phyloP scores from a whole-genome alignment of 2,329 filamentous ascomycete genomes.

The Bipolaris gigantea region DNA sequence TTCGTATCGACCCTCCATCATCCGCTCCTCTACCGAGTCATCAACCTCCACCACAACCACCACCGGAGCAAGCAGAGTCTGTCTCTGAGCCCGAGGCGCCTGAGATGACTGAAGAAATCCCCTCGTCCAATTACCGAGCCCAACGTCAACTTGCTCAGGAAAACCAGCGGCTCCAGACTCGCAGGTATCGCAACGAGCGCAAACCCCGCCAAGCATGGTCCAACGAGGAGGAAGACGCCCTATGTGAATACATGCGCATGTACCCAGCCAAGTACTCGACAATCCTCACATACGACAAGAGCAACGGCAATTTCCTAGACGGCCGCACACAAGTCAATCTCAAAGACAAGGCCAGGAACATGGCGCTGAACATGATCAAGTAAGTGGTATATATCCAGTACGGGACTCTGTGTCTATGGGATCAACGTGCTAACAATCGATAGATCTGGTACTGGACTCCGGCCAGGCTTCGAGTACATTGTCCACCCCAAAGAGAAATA shows the following conservation, averaged over 20 bases:
- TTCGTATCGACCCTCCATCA: slow-evolving; percentile 27
- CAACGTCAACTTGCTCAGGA: slow-evolving; percentile 25
- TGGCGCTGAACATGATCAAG: slow-evolving; percentile 47
- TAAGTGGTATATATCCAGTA: slow-evolving; percentile 25
- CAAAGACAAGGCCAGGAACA: slow-evolving; percentile 50
- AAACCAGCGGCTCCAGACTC: slow-evolving; percentile 9
- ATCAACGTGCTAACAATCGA: slow-evolving; percentile 6
- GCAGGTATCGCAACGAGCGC: slow-evolving; percentile 10
- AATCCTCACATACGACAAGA: slow-evolving; percentile 44
- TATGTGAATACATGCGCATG: slow-evolving; percentile 55
- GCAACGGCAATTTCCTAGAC: slow-evolving; percentile 25
- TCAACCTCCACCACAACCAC: slow-evolving; percentile 21
- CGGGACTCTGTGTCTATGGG: neutral
- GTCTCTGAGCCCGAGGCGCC: slow-evolving; percentile 29
- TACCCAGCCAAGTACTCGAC: slow-evolving; percentile 52
- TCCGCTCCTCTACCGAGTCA: slow-evolving; percentile 34
- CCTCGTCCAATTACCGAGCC: slow-evolving; percentile 17
- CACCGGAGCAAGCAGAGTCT: slow-evolving; percentile 22
- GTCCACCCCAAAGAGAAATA: slow-evolving; percentile 18
- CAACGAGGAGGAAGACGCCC: slow-evolving; percentile 40
- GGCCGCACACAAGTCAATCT: slow-evolving; percentile 56
- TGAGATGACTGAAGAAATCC: slow-evolving; percentile 31
- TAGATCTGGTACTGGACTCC: slow-evolving; percentile 36
- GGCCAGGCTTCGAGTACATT: slow-evolving; percentile 34
- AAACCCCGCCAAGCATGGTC: slow-evolving; percentile 31